These are phyloP conservation scores for Fistulinella staudtii DNA, from an alignment of 1,284 basidiomycete genomes.

Conservation along the genomic window DNA sequence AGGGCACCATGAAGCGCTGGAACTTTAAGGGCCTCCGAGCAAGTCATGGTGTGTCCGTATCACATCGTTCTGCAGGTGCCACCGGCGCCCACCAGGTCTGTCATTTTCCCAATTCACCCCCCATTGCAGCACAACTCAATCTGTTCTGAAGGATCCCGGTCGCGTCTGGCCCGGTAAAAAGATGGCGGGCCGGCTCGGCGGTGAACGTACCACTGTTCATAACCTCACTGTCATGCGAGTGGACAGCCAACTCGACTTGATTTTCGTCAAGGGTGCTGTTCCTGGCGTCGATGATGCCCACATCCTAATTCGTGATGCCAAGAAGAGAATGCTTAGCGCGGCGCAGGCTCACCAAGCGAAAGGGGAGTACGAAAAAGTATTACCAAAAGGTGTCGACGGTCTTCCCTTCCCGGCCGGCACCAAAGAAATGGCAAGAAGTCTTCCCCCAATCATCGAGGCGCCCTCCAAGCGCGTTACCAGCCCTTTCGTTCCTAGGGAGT, in stretches of 20 bases:
- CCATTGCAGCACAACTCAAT: constrained; percentile 12
- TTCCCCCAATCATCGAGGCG: constrained; percentile 64
- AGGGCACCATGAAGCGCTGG: constrained; percentile 97
- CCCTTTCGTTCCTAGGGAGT: constrained; percentile 74
- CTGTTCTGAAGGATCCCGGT: constrained; percentile 74
- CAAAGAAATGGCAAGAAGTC: constrained; percentile 62
- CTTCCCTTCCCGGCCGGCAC: constrained; percentile 94
- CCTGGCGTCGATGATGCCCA: constrained; percentile 76
- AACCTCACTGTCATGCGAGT: constrained; percentile 89
- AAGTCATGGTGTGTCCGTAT: constrained; percentile 95
- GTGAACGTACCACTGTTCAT: constrained; percentile 77
- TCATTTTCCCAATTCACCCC: constrained; percentile 8
- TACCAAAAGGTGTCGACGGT: constrained; percentile 78
- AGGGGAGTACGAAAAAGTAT: constrained; percentile 77
- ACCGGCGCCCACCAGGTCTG: constrained; percentile 92
- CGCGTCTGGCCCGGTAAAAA: constrained; percentile 96
- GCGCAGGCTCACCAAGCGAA: constrained; percentile 65
- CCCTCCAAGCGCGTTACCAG: constrained; percentile 65
- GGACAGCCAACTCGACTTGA: constrained; percentile 80
- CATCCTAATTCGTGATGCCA: constrained; percentile 75
- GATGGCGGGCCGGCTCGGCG: constrained; percentile 96
- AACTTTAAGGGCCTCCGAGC: constrained; percentile 90
- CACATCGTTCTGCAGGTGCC: constrained; percentile 90
- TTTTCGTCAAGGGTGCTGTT: constrained; percentile 80
- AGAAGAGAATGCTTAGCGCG: constrained; percentile 72